Evolutionary conservation across 495 filamentous ascomycete species (phyloP), one percentile per base, ranked within the genome.

Genomic region (Xylaria intraflava): DNA sequence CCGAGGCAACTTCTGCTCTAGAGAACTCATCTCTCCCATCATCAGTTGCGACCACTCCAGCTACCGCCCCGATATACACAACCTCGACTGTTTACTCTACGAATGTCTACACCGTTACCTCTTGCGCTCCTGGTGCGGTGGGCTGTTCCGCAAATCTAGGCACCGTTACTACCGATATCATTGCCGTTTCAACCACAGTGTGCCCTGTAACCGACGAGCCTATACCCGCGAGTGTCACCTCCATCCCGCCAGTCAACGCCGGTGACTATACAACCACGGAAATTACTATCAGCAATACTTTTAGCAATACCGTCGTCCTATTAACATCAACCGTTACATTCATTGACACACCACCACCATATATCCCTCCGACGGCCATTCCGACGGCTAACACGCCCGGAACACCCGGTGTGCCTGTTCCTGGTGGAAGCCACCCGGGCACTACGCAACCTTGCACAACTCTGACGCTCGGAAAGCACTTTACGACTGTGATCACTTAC

Each of bases 11-110:
- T 36, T 46, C 26, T 16, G 2, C 33, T 54, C 16, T 36, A 36
- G 46, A 54, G 43, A 6, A 56, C 49, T 26, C 33, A 17, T 24
- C 23, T 41, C 43, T 31, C 8, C 47, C 31, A 4, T 55, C 54
- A 22, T 59, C 61, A 14, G 26, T 31, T 23, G 19, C 39, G 23
- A 48, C 51, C 12, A 36, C 50, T 24, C 22, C 29, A 22, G 23
- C 11, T 33, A 10, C 49, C 30, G 11, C 52, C 10, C 33, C 46
- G 22, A 38, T 55, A 31, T 62, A 62, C 31, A 67, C 66, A 14
- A 69, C 66, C 17, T 69, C 66, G 53, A 81, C 78, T n/a, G 66
- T 80, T 22, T 80, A 73, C 62, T 66, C 68, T 14, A 83, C 80
- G n/a, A 77, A 69, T 26, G 56, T 72, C 49, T 62, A 77, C 45